Evolutionary conservation across 2,329 filamentous ascomycete species (phyloP), one percentile per base, ranked within the genome.

Genomic region (Cylindrodendrum hubeiense): DNA sequence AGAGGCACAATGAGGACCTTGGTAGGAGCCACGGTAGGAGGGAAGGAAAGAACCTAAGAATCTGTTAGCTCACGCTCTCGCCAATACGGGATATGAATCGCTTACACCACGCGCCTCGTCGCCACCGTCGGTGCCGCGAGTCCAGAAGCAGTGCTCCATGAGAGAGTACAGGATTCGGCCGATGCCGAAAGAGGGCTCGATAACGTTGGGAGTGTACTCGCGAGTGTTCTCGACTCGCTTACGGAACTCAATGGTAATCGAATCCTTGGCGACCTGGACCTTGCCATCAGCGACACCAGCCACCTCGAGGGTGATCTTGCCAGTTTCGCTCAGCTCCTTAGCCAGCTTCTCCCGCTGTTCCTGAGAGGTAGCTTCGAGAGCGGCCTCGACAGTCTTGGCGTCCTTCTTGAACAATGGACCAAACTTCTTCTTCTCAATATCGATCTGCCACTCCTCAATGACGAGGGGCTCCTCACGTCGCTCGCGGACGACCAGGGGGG

Each of bases 141-240:
- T 93, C 95, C 96, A 99, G 88, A 95, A 99, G 79, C 89, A 90
- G 82, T 99, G 96, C 84, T 99, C 96, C 77, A 97, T 92, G 75
- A 99, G 84, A 66, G 92, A 91, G 85, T 97, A 98, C 63, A 98
- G 85, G 68, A 98, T 98, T 74, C 95, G 90, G 65, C 95, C 96
- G 76, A 98, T 97, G 85, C 95, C 95, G 75, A 98, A 99, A 1
- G 95, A 98, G 2, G 95, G 96, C 84, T 99, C 96, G 73, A 98
- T 97, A 51, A 97, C 94, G 77, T 98, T 98, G 65, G 95, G 95
- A 1, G 92, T 97, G 83, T 93, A 99, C 79, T 98, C 95, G 74
- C 96, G 89, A 63, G 91, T 89, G 78, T 97, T 91, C 80, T 97
- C 93, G 4, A 90, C 87, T 68, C 94, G 87, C 72, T 91, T 97